Percentiles rank a stretch among this genome's conserved stretches.
Evolutionary conservation across 345 rosid species (phyloP).

Genomic region (Salix caprea): DNA sequence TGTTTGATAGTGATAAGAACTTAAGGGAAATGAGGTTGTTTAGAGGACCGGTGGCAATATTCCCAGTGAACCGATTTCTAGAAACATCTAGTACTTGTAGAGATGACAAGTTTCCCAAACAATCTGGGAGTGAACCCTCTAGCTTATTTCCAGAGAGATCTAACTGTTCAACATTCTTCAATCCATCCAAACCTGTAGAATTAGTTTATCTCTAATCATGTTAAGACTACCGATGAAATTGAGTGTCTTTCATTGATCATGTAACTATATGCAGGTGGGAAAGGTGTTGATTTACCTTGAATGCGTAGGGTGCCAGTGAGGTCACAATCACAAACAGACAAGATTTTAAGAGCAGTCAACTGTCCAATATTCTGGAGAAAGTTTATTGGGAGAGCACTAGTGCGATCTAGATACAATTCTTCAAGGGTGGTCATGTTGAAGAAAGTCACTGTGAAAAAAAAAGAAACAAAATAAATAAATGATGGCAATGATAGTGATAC

Average conservation of each 20-base stretch:
- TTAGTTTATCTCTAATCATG: too few relatives aligned
- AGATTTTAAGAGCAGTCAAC: neutral
- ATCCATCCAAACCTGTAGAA: slow-evolving; percentile 5
- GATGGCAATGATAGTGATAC: too few relatives aligned
- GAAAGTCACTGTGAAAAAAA: neutral
- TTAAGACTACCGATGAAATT: too few relatives aligned
- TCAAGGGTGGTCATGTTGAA: neutral
- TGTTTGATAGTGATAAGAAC: neutral
- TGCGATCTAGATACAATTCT: too few relatives aligned
- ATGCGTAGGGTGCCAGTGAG: neutral
- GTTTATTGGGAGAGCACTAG: neutral
- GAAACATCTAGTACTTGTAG: slow-evolving; percentile 13
- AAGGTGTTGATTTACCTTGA: neutral
- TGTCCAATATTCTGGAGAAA: neutral
- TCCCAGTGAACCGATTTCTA: slow-evolving; percentile 2
- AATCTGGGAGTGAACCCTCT: neutral
- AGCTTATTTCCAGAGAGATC: neutral
- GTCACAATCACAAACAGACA: neutral
- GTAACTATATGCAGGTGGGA: too few relatives aligned
- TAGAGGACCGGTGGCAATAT: neutral
- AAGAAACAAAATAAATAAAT: too few relatives aligned
- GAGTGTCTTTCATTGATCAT: too few relatives aligned
- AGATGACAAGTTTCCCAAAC: slow-evolving; percentile 14
- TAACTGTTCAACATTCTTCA: slow-evolving; percentile 7
- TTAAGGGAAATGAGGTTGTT: neutral